Conservation (phyloP, 2,329 filamentous ascomycete genomes). For the Nothopassalora personata region DNA sequence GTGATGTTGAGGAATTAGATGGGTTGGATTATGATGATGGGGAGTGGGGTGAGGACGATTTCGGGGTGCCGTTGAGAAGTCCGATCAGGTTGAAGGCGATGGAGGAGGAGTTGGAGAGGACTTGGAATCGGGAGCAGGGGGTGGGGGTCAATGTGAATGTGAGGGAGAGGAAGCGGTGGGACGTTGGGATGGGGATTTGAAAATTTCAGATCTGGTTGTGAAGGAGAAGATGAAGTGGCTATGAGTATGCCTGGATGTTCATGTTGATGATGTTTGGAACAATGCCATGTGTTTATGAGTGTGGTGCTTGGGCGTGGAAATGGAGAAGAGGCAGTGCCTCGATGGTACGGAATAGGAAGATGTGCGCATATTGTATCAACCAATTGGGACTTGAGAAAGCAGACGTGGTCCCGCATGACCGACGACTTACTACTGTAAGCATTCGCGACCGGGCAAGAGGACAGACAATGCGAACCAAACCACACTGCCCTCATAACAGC, state of each 20-base stretch:
- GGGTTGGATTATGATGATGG: slow-evolving; percentile 2
- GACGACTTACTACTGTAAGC: no score
- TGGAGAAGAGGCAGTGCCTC: no score
- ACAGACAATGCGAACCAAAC: no score
- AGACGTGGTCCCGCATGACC: no score
- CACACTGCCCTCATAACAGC: no score
- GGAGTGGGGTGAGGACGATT: slow-evolving; percentile 45
- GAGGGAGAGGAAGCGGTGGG: slow-evolving; percentile 11
- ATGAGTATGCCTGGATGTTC: not conserved
- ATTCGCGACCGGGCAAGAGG: no score
- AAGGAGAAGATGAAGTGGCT: not conserved
- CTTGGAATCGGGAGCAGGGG: not conserved
- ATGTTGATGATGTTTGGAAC: not conserved
- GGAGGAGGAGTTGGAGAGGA: slow-evolving; percentile 11
- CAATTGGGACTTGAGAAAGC: no score
- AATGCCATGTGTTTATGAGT: not conserved
- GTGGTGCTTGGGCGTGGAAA: not conserved
- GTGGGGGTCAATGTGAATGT: not conserved
- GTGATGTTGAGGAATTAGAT: slow-evolving; percentile 43
- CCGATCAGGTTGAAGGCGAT: slow-evolving; percentile 23
- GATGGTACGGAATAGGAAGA: no score
- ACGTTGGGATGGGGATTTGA: slow-evolving; percentile 1
- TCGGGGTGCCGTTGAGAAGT: slow-evolving; percentile 44
- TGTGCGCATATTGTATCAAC: no score
- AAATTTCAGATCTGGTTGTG: not conserved